These are phyloP conservation scores for Fusarium piperis DNA, from an alignment of 2,329 filamentous ascomycete species.

Conservation along the genomic window DNA sequence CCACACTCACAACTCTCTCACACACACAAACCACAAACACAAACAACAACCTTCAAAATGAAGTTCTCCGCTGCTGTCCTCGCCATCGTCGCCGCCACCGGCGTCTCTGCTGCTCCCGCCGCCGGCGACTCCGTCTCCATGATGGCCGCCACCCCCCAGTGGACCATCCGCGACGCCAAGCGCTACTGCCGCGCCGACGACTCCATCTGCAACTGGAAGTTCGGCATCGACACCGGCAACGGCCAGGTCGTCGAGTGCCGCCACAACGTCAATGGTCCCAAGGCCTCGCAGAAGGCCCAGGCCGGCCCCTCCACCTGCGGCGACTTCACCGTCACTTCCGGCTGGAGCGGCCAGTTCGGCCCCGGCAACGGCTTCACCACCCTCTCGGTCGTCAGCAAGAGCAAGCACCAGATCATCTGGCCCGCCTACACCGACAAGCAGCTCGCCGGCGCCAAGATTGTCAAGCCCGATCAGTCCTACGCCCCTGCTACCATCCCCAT, in stretches of 20 bases:
- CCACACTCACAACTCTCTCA: conserved; percentile 7
- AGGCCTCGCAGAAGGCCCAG: conserved; percentile 48
- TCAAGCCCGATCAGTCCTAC: conserved; percentile 61
- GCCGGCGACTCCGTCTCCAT: conserved; percentile 48
- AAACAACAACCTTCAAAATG: conserved; percentile 49
- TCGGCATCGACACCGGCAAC: conserved; percentile 55
- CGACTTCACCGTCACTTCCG: conserved; percentile 60
- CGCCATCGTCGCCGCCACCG: conserved; percentile 49
- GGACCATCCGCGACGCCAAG: conserved; percentile 53
- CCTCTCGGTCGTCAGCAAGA: conserved; percentile 58
- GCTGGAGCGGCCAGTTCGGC: conserved; percentile 67
- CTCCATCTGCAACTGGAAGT: conserved; percentile 56
- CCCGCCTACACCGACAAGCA: conserved; percentile 64
- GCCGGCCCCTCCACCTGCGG: conserved; percentile 58
- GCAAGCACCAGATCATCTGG: conserved; percentile 57
- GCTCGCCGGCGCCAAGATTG: conserved; percentile 54
- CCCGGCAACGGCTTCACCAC: conserved; percentile 63
- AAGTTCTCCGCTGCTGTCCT: conserved; percentile 54
- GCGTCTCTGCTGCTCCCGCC: conserved; percentile 49
- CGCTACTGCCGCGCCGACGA: conserved; percentile 53
- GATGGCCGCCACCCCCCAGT: conserved; percentile 52
- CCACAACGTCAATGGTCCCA: conserved; percentile 45
- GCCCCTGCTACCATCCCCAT: conserved; percentile 44
- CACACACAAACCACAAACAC: conserved; percentile 35
- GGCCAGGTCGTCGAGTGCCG: conserved; percentile 47